Conservation (phyloP, 2,329 filamentous ascomycete species). For the Colletotrichum sansevieriae region DNA sequence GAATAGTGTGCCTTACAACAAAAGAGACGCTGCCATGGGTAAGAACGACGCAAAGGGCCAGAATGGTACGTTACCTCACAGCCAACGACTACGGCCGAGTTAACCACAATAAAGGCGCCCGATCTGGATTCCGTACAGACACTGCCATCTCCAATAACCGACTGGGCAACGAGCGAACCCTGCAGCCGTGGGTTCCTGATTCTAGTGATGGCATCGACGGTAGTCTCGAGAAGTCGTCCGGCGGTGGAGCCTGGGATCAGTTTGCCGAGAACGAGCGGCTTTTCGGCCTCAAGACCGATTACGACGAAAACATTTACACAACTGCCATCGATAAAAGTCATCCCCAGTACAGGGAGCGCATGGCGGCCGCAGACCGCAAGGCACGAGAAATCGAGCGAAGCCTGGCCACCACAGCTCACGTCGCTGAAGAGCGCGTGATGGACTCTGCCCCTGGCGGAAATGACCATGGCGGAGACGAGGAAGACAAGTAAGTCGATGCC, state of each 20-base stretch:
- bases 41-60: slow-evolving; percentile 54
- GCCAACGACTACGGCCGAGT: not conserved
- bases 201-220: slow-evolving; percentile 73
- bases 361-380: slow-evolving; percentile 84
- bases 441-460: slow-evolving; percentile 73
- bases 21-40: slow-evolving; percentile 53
- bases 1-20: slow-evolving; percentile 53
- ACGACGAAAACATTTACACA: slow-evolving; percentile 95
- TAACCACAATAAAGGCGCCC: slow-evolving; percentile 66
- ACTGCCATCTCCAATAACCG: slow-evolving; percentile 85
- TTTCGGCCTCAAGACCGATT: slow-evolving; percentile 90
- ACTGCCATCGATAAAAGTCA: slow-evolving; percentile 88
- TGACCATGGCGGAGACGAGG: slow-evolving; percentile 83
- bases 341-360: slow-evolving; percentile 82
- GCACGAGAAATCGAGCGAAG: slow-evolving; percentile 91
- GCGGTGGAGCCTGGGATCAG: slow-evolving; percentile 82
- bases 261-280: slow-evolving; percentile 90
- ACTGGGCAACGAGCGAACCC: slow-evolving; percentile 76
- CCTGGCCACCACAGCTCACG: slow-evolving; percentile 80
- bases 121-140: slow-evolving; percentile 85
- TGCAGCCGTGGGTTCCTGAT: slow-evolving; percentile 87
- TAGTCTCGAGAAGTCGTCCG: slow-evolving; percentile 73
- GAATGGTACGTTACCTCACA: slow-evolving; percentile 53
- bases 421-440: slow-evolving; percentile 89
- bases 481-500: slow-evolving; percentile 79